phyloP scores from a whole-genome alignment of 768 basidiomycete species.

The Calocera viscosa region DNA sequence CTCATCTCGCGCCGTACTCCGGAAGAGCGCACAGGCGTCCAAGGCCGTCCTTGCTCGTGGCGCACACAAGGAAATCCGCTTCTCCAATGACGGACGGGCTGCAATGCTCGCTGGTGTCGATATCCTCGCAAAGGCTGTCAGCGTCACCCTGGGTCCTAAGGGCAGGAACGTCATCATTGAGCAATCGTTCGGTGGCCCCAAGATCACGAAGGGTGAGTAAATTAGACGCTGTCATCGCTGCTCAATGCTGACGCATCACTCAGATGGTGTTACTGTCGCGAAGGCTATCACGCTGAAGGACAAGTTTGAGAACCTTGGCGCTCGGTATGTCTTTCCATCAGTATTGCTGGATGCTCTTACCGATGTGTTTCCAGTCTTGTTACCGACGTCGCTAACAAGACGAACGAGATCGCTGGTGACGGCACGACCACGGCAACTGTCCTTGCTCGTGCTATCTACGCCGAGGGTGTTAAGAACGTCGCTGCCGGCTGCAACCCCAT shows the following conservation, averaged over 20 bases:
- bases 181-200: constrained; percentile 76
- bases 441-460: constrained; percentile 91
- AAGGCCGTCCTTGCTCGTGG: constrained; percentile 39
- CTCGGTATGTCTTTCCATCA: constrained; percentile 51
- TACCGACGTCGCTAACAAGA: constrained; percentile 92
- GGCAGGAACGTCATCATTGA: constrained; percentile 97
- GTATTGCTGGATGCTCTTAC: constrained; percentile 13
- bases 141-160: constrained; percentile 93
- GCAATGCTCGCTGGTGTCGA: constrained; percentile 93
- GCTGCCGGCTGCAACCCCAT: constrained; percentile 99
- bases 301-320: constrained; percentile 98
- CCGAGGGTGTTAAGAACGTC: constrained; percentile 98
- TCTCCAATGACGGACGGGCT: constrained; percentile 89
- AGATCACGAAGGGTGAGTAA: constrained; percentile 79
- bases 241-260: not conserved
- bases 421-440: constrained; percentile 98
- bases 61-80: constrained; percentile 92
- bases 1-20: constrained; percentile 13
- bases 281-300: constrained; percentile 89
- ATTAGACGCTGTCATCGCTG: not conserved
- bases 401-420: constrained; percentile 93
- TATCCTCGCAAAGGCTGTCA: constrained; percentile 91
- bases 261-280: constrained; percentile 95
- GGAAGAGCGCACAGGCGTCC: constrained; percentile 11
- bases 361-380: constrained; percentile 46